Conservation (phyloP, 495 filamentous ascomycete genomes). For the Cercophora samala region DNA sequence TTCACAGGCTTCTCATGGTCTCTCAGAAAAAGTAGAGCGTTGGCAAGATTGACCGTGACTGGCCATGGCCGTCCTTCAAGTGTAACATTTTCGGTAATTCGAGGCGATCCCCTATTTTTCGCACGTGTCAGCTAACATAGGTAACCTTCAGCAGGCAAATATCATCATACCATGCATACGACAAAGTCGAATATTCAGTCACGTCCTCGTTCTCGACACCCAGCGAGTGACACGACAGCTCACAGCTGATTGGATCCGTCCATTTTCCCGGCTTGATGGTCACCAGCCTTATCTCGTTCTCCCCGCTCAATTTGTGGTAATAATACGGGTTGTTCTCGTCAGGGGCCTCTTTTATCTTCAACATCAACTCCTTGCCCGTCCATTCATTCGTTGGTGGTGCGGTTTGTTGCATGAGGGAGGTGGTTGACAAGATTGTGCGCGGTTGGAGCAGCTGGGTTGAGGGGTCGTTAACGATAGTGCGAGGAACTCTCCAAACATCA, state of each 20-base stretch:
- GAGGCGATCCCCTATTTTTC: not conserved
- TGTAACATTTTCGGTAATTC: not conserved
- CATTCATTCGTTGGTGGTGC: not conserved
- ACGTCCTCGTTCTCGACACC: not conserved
- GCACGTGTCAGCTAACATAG: not conserved
- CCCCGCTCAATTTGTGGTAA: not conserved
- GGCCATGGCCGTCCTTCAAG: slow-evolving; percentile 7
- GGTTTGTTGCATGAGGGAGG: not conserved
- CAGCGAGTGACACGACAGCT: not conserved
- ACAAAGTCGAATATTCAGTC: slow-evolving; percentile 9
- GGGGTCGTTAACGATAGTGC: too few relatives aligned
- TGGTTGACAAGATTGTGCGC: not conserved
- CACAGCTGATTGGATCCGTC: not conserved
- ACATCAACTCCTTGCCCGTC: not conserved
- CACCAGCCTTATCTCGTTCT: not conserved
- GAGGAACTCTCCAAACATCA: too few relatives aligned
- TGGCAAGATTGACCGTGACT: slow-evolving; percentile 11
- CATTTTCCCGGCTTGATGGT: not conserved
- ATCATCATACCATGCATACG: slow-evolving; percentile 10
- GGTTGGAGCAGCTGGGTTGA: too few relatives aligned
- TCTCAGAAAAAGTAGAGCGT: slow-evolving; percentile 7
- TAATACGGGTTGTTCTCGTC: not conserved
- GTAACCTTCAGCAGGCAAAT: not conserved
- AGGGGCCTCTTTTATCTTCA: not conserved
- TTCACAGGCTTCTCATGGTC: not conserved